Base-by-base conservation (phyloP, 805 yeast species). In the Candida saitoana region DNA sequence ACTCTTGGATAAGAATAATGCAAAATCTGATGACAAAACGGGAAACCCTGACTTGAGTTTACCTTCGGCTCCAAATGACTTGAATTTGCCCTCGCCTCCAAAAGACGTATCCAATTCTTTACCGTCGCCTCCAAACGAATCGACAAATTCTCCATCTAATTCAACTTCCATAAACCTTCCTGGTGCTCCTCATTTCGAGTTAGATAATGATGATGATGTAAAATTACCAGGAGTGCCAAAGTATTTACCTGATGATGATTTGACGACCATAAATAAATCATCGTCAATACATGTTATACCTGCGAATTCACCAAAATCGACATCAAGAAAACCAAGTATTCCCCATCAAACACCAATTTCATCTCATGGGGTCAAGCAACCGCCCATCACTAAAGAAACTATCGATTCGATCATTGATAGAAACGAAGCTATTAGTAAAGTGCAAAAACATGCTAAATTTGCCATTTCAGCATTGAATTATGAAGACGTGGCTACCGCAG, bases 391-490 rank as follows among this genome's bases (percentile, higher is more conserved):
- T 12, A 60, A 63, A 44, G 70, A 63, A 8, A 71, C 76, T 35
- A 65, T 84, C 12, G 52, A 62, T n/a, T 54, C 65, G 14, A 75
- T 84, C 42, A 59, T 84, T 54, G 73, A 75, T 43, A 67, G 70
- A 12, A 75, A 81, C 17, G 85, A 77, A 41, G 65, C 71, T 36
- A 79, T 84, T 16, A 55, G 77, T 7, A 68, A 73, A 50, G 78
- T 82, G 1, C 91, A 84, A 53, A 83, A 79, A 50, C 75, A 73
- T 45, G 85, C 90, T 24, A 83, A 79, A 55, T 85, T 80, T 57
- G 91, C 89, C 2, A 79, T 84, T 5, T 81, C 88, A 43, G 93
- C 95, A 0, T 67, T 85, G 55, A 84, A 84, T 55, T 85, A 84
- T 56, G 91, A 85, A 47, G 95, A 85, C 51, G 62, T 77, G 27